Percentiles rank a stretch among this genome's conserved stretches.
These are phyloP conservation scores for Acanthochlamys bracteata DNA, from an alignment of 106 monocot genomes.

Conservation along the genomic window DNA sequence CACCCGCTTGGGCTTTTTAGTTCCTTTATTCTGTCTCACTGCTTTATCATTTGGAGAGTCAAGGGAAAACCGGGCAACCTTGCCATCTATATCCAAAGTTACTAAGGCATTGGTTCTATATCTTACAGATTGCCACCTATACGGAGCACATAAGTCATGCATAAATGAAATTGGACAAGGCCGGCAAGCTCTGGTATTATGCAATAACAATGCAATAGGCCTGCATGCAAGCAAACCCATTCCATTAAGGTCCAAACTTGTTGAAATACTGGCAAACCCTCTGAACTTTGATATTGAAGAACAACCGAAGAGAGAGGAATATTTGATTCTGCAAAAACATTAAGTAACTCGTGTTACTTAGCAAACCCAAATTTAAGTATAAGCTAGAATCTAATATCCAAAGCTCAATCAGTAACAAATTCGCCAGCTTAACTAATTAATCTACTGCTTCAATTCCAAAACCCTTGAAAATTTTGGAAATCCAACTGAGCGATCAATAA, in stretches of 20 bases:
- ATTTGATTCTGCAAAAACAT: too few species aligned
- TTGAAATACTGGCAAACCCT: conserved; percentile 13
- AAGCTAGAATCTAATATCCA: too few species aligned
- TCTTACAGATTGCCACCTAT: conserved; percentile 18
- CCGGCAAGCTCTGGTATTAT: conserved; percentile 2
- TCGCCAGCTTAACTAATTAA: too few species aligned
- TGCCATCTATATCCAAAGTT: conserved; percentile 36
- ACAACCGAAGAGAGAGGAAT: not conserved
- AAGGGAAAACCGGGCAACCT: conserved; percentile 50
- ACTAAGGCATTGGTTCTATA: conserved; percentile 41
- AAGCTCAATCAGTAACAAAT: too few species aligned
- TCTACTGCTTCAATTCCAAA: too few species aligned
- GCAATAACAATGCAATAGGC: not conserved
- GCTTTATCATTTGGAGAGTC: conserved; percentile 18
- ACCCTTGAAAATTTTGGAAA: too few species aligned
- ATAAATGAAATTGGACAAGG: not conserved
- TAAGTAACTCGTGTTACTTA: too few species aligned
- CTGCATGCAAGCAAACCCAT: too few species aligned
- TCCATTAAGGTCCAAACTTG: not conserved
- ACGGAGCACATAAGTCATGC: conserved; percentile 1
- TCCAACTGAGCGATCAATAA: too few species aligned
- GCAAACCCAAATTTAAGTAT: too few species aligned
- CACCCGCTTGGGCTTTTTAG: conserved; percentile 14
- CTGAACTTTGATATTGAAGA: not conserved
- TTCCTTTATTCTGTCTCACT: conserved; percentile 18